These are phyloP conservation scores for Syzygium grande DNA, from an alignment of 345 rosid genomes.

Conservation along the genomic window DNA sequence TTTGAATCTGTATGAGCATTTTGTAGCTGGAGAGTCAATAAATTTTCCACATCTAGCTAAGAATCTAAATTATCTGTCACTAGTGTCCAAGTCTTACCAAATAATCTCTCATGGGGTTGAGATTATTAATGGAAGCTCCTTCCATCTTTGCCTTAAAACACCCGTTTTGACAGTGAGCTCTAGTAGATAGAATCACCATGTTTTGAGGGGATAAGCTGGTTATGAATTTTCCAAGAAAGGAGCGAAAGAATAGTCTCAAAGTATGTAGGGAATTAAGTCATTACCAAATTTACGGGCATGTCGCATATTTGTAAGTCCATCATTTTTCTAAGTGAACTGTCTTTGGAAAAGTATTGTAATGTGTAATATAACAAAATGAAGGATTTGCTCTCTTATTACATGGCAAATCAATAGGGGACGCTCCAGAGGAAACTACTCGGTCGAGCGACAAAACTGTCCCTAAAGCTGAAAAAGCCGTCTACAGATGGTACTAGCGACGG, in stretches of 20 bases:
- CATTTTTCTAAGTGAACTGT: neutral
- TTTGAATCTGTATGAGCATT: neutral
- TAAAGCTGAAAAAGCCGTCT: neutral
- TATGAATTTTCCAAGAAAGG: neutral
- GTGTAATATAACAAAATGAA: neutral
- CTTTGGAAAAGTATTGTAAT: neutral
- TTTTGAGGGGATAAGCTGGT: neutral
- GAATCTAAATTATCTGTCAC: neutral
- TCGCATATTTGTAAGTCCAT: neutral
- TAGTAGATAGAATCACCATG: neutral
- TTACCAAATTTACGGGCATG: neutral
- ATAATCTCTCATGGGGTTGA: neutral
- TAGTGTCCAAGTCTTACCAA: neutral
- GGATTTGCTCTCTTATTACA: neutral
- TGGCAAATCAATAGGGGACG: neutral
- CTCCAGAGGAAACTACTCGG: neutral
- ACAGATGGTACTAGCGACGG: neutral
- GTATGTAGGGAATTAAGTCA: neutral
- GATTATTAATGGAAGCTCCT: neutral
- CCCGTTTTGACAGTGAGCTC: neutral
- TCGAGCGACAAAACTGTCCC: neutral
- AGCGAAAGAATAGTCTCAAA: neutral
- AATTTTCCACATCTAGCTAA: neutral
- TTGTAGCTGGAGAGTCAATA: neutral
- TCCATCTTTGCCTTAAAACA: neutral